Base-by-base conservation (phyloP, 805 yeast species). In the Lachancea cidri region DNA sequence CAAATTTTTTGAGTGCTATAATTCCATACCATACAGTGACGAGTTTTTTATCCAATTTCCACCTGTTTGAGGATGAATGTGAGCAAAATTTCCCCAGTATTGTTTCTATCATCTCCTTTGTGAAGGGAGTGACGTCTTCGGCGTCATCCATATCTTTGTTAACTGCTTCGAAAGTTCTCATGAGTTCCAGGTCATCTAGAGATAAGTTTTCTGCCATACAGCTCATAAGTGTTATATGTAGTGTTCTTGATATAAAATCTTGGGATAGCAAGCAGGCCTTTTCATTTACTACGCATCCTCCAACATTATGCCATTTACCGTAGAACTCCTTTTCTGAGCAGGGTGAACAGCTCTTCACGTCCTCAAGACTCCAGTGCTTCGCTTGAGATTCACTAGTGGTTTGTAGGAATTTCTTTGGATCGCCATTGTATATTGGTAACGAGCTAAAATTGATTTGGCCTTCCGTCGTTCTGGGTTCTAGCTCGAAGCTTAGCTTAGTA, bases 1-100 rank as follows among this genome's bases (percentile, higher is more conserved):
- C 69, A 44, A 62, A 58, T 30, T 61, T 60, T 17, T 60, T 56
- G 17, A 86, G 64, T 0, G 79, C 65, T 38, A 71, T 66, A 2
- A 74, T 54, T 0, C 95, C 95, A 50, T 76, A 77, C 84, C 87
- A 85, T 36, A 54, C 55, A 1, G 81, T 70, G 2, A 83, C 69
- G 29, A 55, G 56, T 2, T 47, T 50, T 36, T 64, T 62, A 45
- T 81, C 70, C 8, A 85, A 49, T 16, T 49, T 46, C 50, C 65
- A 71, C 0, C 42, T 44, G 1, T 47, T 50, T 1, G 45, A 49
- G 4, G 70, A 56, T 13, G 38, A 35, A 13, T 17, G 20, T 4
- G 38, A 35, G 4, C 58, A 62, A 55, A 80, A 83, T 51, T 70
- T 73, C 34, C 66, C 57, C 35, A 80, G 48, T 0, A 82, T 69